These are phyloP conservation scores for Nigrospora osmanthi DNA, from an alignment of 2,329 filamentous ascomycete species.

Conservation along the genomic window DNA sequence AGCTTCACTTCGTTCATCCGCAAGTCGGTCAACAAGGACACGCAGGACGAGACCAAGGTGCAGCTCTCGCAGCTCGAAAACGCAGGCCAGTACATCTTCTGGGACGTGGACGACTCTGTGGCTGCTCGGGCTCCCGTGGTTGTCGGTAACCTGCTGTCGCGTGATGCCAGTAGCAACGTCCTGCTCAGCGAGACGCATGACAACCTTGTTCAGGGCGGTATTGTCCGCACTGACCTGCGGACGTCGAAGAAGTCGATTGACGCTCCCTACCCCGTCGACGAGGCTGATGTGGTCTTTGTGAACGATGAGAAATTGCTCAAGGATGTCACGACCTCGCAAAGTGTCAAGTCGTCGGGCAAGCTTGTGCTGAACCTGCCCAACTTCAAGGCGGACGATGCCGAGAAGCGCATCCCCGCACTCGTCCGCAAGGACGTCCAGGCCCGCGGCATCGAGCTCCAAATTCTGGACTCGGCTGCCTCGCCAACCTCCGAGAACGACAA, in stretches of 20 bases:
- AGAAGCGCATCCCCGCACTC: slow-evolving; percentile 70
- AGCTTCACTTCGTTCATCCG: slow-evolving; percentile 43
- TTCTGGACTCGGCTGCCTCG: slow-evolving; percentile 65
- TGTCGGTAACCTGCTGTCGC: slow-evolving; percentile 55
- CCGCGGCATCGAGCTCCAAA: slow-evolving; percentile 63
- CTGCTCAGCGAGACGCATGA: slow-evolving; percentile 55
- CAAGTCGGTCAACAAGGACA: slow-evolving; percentile 37
- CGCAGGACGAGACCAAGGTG: slow-evolving; percentile 40
- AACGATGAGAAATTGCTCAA: slow-evolving; percentile 74
- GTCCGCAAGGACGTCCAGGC: slow-evolving; percentile 66
- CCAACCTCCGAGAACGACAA: slow-evolving; percentile 60
- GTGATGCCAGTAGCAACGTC: slow-evolving; percentile 60
- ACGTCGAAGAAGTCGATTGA: slow-evolving; percentile 77
- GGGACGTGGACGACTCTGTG: slow-evolving; percentile 74
- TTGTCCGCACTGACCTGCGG: slow-evolving; percentile 77
- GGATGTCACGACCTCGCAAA: slow-evolving; percentile 66
- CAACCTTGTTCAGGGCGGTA: slow-evolving; percentile 66
- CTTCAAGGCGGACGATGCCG: slow-evolving; percentile 80
- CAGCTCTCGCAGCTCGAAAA: slow-evolving; percentile 37
- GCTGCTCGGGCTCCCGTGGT: slow-evolving; percentile 57
- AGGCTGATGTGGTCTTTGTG: slow-evolving; percentile 73
- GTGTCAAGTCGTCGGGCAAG: slow-evolving; percentile 61
- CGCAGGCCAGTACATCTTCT: slow-evolving; percentile 85
- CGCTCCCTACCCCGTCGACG: slow-evolving; percentile 71
- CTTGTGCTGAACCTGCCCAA: slow-evolving; percentile 70